Percentiles rank a stretch among this genome's conserved stretches.
Conservation (phyloP, 192 early-diverging fungal genomes). For the Tieghemiomyces parasiticus region DNA sequence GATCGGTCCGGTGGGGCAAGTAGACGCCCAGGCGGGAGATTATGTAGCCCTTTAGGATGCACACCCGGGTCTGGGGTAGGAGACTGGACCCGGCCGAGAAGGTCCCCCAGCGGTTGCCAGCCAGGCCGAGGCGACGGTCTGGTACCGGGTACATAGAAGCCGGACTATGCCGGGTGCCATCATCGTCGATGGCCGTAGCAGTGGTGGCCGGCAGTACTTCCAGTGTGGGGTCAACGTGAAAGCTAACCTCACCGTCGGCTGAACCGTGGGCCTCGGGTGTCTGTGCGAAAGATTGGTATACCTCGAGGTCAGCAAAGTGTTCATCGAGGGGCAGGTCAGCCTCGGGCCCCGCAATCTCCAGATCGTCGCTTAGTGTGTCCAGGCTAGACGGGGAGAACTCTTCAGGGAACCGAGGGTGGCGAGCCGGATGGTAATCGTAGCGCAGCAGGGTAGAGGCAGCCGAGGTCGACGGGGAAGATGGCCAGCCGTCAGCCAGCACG, state of each 20-base stretch:
- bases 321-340: neutral
- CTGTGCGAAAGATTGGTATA: neutral
- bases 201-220: neutral
- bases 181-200: neutral
- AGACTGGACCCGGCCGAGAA: neutral
- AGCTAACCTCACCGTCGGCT: neutral
- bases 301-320: neutral
- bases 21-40: neutral
- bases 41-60: neutral
- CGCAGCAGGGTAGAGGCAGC: too few relatives aligned
- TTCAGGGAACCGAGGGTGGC: neutral
- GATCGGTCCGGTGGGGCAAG: neutral
- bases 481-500: neutral
- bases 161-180: neutral
- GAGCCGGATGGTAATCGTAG: neutral
- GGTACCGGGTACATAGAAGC: neutral
- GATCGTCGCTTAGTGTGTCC: neutral
- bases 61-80: constrained; percentile 2
- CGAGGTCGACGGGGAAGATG: too few relatives aligned
- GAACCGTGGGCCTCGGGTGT: neutral
- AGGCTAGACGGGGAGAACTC: neutral
- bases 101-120: neutral
- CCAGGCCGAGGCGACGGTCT: too few relatives aligned
- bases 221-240: too few relatives aligned
- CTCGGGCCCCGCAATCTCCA: neutral